These are phyloP conservation scores for Neobulgaria alba DNA, from an alignment of 2,329 filamentous ascomycete genomes.

Conservation along the genomic window DNA sequence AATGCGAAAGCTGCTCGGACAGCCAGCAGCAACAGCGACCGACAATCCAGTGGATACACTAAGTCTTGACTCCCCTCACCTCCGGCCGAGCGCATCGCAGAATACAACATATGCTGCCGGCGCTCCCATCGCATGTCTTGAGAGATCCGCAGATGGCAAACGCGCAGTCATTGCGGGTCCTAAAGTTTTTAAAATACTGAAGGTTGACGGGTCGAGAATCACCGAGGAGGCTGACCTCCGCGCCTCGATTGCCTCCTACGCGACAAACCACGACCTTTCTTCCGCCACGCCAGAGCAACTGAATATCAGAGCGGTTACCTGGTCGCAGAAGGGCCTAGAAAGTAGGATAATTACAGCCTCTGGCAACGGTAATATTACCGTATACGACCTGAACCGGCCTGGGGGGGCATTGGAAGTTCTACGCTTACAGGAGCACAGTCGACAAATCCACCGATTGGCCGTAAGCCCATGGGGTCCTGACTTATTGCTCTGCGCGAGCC, in stretches of 20 bases:
- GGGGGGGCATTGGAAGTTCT: constrained; percentile 39
- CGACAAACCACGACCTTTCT: constrained; percentile 34
- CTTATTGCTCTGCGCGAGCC: constrained; percentile 52
- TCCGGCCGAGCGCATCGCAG: constrained; percentile 37
- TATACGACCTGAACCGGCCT: constrained; percentile 49
- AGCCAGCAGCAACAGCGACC: constrained; percentile 5
- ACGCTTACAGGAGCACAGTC: constrained; percentile 51
- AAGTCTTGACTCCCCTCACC: constrained; percentile 20
- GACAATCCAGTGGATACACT: constrained; percentile 8
- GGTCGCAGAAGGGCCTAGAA: constrained; percentile 39
- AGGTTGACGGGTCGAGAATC: constrained; percentile 42
- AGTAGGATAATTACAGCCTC: constrained; percentile 54
- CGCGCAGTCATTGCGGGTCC: constrained; percentile 49
- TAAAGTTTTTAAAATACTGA: constrained; percentile 50
- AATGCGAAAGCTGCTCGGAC: constrained; percentile 27
- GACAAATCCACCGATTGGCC: constrained; percentile 55
- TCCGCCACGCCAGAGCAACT: constrained; percentile 44
- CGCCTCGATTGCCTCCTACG: constrained; percentile 43
- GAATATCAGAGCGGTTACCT: constrained; percentile 55
- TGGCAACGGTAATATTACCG: constrained; percentile 55
- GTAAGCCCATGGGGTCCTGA: constrained; percentile 51
- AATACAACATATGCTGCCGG: constrained; percentile 44
- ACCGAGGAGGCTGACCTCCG: constrained; percentile 51
- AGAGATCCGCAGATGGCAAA: constrained; percentile 47
- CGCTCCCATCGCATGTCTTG: constrained; percentile 48